A percentile compares a stretch with the other conserved stretches of the same genome.
These are phyloP conservation scores for Aspergillus transmontanensis DNA, from an alignment of 2,329 filamentous ascomycete genomes.

Conservation along the genomic window DNA sequence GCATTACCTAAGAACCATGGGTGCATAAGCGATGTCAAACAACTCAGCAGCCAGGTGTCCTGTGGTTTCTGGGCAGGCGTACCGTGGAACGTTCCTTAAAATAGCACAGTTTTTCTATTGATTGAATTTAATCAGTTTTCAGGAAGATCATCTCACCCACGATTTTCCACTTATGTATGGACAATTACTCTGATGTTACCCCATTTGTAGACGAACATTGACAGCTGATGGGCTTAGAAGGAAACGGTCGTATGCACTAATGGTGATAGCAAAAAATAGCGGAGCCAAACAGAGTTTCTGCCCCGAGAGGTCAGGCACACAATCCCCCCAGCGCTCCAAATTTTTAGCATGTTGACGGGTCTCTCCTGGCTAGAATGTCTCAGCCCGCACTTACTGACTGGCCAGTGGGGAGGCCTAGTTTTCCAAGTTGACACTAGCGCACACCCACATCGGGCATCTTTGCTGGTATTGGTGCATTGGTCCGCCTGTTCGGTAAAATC, in stretches of 20 bases:
- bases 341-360: conserved; percentile 1
- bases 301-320: conserved; percentile 12
- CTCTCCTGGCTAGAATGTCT: conserved; percentile 17
- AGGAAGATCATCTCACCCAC: neutral
- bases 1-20: neutral
- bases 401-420: conserved; percentile 9
- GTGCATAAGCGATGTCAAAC: neutral
- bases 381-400: conserved; percentile 15
- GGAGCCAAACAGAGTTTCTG: neutral
- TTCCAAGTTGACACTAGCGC: conserved; percentile 14
- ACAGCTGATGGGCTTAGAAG: conserved; percentile 9
- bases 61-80: neutral
- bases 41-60: neutral
- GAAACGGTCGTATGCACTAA: conserved; percentile 3
- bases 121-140: neutral
- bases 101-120: conserved; percentile 7
- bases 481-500: conserved; percentile 3
- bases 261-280: neutral
- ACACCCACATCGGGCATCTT: conserved; percentile 9
- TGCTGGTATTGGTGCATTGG: conserved; percentile 11
- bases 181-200: neutral
- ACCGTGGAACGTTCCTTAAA: conserved; percentile 12
- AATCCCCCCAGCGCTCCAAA: neutral
- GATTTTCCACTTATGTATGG: conserved; percentile 4
- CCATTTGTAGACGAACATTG: neutral